A percentile compares a stretch with the other conserved stretches of the same genome.
phyloP scores from a whole-genome alignment of 139 green algal genomes.

The Coccomyxa sp. region DNA sequence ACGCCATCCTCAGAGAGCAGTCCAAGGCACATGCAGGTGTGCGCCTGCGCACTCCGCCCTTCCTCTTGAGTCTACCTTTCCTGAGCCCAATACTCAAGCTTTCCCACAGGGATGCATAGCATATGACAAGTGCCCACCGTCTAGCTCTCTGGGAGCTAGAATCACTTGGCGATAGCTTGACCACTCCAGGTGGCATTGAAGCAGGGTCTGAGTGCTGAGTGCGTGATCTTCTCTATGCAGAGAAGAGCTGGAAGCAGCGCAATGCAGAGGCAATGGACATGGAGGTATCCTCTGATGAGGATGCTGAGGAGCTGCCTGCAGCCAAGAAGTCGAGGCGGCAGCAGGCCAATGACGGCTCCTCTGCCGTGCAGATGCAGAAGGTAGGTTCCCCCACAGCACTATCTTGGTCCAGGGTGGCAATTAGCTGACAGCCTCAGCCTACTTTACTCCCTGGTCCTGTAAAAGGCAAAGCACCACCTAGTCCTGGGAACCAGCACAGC shows the following conservation, averaged over 20 bases:
- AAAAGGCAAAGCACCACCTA: not conserved
- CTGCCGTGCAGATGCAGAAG: not conserved
- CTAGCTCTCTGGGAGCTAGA: no score
- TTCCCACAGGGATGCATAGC: no score
- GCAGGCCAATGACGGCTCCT: not conserved
- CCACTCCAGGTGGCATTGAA: no score
- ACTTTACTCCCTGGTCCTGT: not conserved
- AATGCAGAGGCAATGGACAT: conserved; percentile 41
- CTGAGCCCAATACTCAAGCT: no score
- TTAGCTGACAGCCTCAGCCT: not conserved
- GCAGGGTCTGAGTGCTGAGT: no score
- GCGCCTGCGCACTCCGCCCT: no score
- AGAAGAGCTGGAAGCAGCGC: conserved; percentile 45
- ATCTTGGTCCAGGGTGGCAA: not conserved
- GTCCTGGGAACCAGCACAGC: not conserved
- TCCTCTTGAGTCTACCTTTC: no score
- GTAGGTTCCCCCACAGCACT: conserved; percentile 2
- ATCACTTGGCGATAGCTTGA: no score
- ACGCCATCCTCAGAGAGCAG: conserved; percentile 53
- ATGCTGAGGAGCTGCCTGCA: conserved; percentile 8
- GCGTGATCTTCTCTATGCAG: no score
- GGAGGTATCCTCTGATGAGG: conserved; percentile 27
- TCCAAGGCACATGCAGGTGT: no score
- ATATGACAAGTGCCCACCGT: no score
- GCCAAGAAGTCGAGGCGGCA: not conserved